Evolutionary conservation across 306 rosid species (phyloP), one percentile per base, ranked within the genome.

Genomic region (Malus fusca): DNA sequence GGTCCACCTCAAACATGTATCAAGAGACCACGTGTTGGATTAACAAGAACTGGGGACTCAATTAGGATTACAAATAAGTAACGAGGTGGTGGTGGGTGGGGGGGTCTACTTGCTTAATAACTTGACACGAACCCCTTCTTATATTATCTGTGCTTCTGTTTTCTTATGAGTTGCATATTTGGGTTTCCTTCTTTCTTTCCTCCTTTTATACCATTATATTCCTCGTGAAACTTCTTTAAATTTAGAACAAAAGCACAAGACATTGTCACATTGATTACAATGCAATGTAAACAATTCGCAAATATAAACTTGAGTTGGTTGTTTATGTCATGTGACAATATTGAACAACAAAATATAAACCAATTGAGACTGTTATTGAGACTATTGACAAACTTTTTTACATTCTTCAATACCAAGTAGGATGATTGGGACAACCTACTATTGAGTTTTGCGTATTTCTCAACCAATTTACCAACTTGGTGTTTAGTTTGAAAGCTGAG

Each of bases 11-110:
- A 71, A 77, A 73, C 88, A 66, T 80, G 82, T 81, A 65, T 37
- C 82, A 68, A 86, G 77, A 63, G 86, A 87, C 88, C 96, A 92
- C 96, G 97, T 94, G 97, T 87, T 83, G 66, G 88, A 85, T 78
- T 14, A 75, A 79, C 68, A 70, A 76, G 82, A 84, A 74, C 61
- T 35, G 77, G 74, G 78, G 82, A 82, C 85, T 75, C 5, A 48
- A 63, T 43, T 62, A 4, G 71, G 75, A 30, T 64, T 75, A 79
- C 80, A 86, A 88, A 88, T 80, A 68, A 81, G 88, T 81, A 86
- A 72, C 81, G 43, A 69, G 65, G 88, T 87, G 83, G 87, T 85
- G 85, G 80, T 79, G 69, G 85, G 80, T 79, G 69, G 78, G 17
- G 68, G 33, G 40, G 31, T 15, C 31, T 73, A 3, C 84, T 30